A percentile compares a stretch with the other conserved stretches of the same genome.
Evolutionary conservation across 257 asterid genomes (phyloP).

Genomic region (Coffea canephora): DNA sequence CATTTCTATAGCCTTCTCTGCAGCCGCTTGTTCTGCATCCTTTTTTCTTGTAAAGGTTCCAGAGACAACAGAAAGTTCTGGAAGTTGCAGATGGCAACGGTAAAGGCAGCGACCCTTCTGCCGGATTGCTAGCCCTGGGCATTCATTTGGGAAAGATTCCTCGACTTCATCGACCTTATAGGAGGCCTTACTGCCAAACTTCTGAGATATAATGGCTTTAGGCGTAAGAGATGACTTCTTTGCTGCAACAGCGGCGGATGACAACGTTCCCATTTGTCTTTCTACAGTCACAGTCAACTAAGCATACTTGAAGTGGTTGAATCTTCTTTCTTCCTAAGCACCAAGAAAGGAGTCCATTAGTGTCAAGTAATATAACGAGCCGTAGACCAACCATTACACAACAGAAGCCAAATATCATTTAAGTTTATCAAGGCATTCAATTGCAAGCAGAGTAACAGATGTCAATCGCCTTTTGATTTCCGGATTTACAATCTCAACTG

Average conservation of each 20-base stretch:
- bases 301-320: not conserved
- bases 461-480: slow-evolving; percentile 1
- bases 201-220: slow-evolving; percentile 80
- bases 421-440: not conserved
- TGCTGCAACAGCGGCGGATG: slow-evolving; percentile 25
- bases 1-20: slow-evolving; percentile 84
- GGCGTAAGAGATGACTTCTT: slow-evolving; percentile 65
- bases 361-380: not conserved
- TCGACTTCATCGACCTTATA: slow-evolving; percentile 78
- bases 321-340: slow-evolving; percentile 10
- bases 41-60: slow-evolving; percentile 63
- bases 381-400: not conserved
- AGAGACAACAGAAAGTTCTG: slow-evolving; percentile 66
- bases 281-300: slow-evolving; percentile 13
- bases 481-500: slow-evolving; percentile 3
- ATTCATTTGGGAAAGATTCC: slow-evolving; percentile 46
- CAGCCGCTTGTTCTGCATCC: slow-evolving; percentile 96
- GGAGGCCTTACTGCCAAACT: slow-evolving; percentile 61
- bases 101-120: slow-evolving; percentile 67
- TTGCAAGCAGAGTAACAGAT: not conserved
- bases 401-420: not conserved
- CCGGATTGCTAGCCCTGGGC: slow-evolving; percentile 64
- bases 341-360: slow-evolving; percentile 2
- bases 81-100: slow-evolving; percentile 76
- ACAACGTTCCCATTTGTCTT: slow-evolving; percentile 43